Evolutionary conservation across 805 yeast genomes (phyloP).

Genomic region (Pichia scutulata): DNA sequence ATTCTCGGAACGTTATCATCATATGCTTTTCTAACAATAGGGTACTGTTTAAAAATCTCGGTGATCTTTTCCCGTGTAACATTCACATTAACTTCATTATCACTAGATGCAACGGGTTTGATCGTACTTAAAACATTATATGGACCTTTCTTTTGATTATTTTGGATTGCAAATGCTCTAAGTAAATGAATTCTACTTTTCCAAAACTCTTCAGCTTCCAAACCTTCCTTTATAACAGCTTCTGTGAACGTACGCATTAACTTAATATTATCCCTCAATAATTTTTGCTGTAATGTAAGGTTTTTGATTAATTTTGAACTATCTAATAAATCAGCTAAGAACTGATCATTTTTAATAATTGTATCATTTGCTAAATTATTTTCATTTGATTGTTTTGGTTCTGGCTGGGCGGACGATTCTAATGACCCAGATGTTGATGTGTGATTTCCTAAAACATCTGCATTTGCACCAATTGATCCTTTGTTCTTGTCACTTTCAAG

Average conservation of each 20-base stretch:
- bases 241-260: slow-evolving; percentile 76
- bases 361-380: slow-evolving; percentile 2
- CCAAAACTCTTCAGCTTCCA: slow-evolving; percentile 86
- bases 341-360: slow-evolving; percentile 21
- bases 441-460: slow-evolving; percentile 28
- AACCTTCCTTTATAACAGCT: slow-evolving; percentile 70
- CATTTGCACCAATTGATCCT: not conserved
- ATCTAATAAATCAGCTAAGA: slow-evolving; percentile 37
- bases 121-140: slow-evolving; percentile 91
- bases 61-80: slow-evolving; percentile 85
- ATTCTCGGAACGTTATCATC: slow-evolving; percentile 86
- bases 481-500: slow-evolving; percentile 8
- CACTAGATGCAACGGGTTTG: slow-evolving; percentile 87
- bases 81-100: slow-evolving; percentile 87
- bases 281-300: slow-evolving; percentile 67
- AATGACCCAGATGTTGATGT: slow-evolving; percentile 6
- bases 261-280: slow-evolving; percentile 59
- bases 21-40: slow-evolving; percentile 82
- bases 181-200: slow-evolving; percentile 67
- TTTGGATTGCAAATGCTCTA: slow-evolving; percentile 78
- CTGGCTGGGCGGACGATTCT: not conserved
- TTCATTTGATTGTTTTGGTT: not conserved
- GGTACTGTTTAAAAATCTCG: slow-evolving; percentile 87
- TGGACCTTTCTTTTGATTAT: slow-evolving; percentile 83
- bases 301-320: slow-evolving; percentile 57